Evolutionary conservation across 345 rosid genomes (phyloP).

Genomic region (Dipteronia sinensis): DNA sequence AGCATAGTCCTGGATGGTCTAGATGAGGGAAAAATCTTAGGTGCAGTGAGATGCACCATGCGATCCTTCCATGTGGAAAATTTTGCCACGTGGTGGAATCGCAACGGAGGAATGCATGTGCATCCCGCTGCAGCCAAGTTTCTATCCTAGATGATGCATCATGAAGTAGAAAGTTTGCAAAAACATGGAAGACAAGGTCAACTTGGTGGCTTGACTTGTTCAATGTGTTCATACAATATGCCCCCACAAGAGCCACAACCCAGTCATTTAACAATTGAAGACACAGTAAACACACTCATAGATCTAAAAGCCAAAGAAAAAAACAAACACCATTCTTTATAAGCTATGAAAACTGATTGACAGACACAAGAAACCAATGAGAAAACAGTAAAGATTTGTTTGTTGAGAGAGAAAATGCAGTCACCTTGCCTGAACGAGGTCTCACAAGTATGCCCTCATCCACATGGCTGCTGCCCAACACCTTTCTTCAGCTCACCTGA

Average conservation of each 20-base stretch:
- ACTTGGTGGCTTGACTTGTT: constrained; percentile 29
- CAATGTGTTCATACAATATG: constrained; percentile 19
- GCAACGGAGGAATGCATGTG: too few species aligned
- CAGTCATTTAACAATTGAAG: constrained; percentile 9
- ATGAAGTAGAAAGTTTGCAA: neutral
- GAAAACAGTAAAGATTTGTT: constrained; percentile 1
- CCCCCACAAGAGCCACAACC: neutral
- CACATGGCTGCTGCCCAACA: constrained; percentile 67
- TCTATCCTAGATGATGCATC: neutral
- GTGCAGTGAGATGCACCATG: neutral
- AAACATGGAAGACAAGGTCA: constrained; percentile 25
- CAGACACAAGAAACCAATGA: constrained; percentile 11
- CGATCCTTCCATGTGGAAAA: too few species aligned
- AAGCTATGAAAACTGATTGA: neutral
- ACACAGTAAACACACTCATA: neutral
- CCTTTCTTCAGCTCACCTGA: constrained; percentile 36
- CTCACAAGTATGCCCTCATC: constrained; percentile 46
- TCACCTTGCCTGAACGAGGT: constrained; percentile 43
- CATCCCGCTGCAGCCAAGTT: too few species aligned
- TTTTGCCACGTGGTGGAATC: too few species aligned
- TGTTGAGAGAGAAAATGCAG: constrained; percentile 32
- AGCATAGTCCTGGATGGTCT: neutral
- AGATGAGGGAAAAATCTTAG: neutral
- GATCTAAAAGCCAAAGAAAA: neutral
- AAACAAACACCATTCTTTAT: neutral